Evolutionary conservation across 2,329 filamentous ascomycete species (phyloP).

Genomic region (Diaporthe aspalathi): DNA sequence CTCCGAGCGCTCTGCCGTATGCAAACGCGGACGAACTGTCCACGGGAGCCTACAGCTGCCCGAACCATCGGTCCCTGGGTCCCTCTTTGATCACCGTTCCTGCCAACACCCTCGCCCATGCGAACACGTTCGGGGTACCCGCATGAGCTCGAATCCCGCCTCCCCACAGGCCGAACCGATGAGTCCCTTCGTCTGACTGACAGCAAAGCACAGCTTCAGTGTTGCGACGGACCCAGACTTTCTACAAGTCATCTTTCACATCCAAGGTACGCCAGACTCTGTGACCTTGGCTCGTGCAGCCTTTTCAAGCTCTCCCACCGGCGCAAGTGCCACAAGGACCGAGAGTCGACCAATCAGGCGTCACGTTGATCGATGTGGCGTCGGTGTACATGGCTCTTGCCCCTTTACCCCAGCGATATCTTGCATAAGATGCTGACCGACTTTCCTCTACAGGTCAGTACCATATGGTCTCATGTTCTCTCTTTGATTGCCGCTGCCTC

Average conservation of each 20-base stretch:
- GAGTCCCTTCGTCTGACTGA: slow-evolving; percentile 36
- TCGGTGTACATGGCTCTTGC: slow-evolving; percentile 30
- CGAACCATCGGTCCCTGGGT: slow-evolving; percentile 21
- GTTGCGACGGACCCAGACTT: slow-evolving; percentile 35
- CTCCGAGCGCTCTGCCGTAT: slow-evolving; percentile 23
- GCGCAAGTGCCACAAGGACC: slow-evolving; percentile 19
- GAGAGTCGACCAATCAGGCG: slow-evolving; percentile 31
- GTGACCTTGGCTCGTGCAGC: slow-evolving; percentile 33
- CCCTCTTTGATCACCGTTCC: slow-evolving; percentile 50
- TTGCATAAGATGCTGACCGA: slow-evolving; percentile 40
- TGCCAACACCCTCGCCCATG: slow-evolving; percentile 51
- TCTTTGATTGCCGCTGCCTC: slow-evolving; percentile 36
- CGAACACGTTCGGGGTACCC: slow-evolving; percentile 60
- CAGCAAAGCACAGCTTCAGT: slow-evolving; percentile 44
- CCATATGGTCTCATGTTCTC: slow-evolving; percentile 37
- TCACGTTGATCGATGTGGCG: slow-evolving; percentile 29
- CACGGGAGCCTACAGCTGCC: slow-evolving; percentile 49
- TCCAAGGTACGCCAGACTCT: slow-evolving; percentile 37
- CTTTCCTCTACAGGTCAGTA: slow-evolving; percentile 38
- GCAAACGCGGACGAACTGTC: slow-evolving; percentile 45
- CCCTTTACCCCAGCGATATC: slow-evolving; percentile 30
- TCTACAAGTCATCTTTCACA: slow-evolving; percentile 48
- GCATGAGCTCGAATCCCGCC: slow-evolving; percentile 54
- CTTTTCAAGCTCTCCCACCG: slow-evolving; percentile 17
- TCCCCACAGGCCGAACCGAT: slow-evolving; percentile 44